Conservation (phyloP, 2,329 filamentous ascomycete species). For the Beauveria pseudobassiana region DNA sequence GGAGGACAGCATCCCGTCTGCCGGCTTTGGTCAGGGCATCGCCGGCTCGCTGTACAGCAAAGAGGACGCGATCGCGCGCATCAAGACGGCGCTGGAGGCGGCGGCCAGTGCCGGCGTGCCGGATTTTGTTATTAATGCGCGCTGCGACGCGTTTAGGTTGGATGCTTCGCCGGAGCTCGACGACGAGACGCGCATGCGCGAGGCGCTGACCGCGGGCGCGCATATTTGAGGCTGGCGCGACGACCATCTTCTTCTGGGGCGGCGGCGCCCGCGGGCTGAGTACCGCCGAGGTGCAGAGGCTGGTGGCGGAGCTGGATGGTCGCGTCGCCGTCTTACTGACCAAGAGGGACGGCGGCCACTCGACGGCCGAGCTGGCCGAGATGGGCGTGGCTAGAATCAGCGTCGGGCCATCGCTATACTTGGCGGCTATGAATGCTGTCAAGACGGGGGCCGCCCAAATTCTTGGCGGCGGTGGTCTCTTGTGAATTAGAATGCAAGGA, state of each 20-base stretch:
- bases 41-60: slow-evolving; percentile 27
- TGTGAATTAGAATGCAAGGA: not conserved
- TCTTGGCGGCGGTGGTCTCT: slow-evolving; percentile 17
- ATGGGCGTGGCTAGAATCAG: slow-evolving; percentile 50
- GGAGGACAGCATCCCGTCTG: slow-evolving; percentile 40
- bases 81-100: slow-evolving; percentile 33
- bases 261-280: slow-evolving; percentile 38
- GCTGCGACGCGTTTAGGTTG: slow-evolving; percentile 45
- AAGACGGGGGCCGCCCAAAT: slow-evolving; percentile 27
- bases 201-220: slow-evolving; percentile 47
- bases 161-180: slow-evolving; percentile 20
- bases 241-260: slow-evolving; percentile 55
- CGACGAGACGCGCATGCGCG: slow-evolving; percentile 31
- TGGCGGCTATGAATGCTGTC: slow-evolving; percentile 31
- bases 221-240: slow-evolving; percentile 51
- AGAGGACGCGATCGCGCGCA: slow-evolving; percentile 39
- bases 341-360: slow-evolving; percentile 29
- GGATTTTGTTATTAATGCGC: slow-evolving; percentile 50
- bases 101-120: slow-evolving; percentile 41
- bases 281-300: slow-evolving; percentile 35
- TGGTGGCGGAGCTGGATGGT: slow-evolving; percentile 42
- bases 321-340: slow-evolving; percentile 40
- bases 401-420: slow-evolving; percentile 41
- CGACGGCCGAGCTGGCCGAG: slow-evolving; percentile 34
- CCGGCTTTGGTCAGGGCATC: slow-evolving; percentile 26